A percentile compares a stretch with the other conserved stretches of the same genome.
Evolutionary conservation across 306 rosid species (phyloP).

Genomic region (Rosa chinensis): DNA sequence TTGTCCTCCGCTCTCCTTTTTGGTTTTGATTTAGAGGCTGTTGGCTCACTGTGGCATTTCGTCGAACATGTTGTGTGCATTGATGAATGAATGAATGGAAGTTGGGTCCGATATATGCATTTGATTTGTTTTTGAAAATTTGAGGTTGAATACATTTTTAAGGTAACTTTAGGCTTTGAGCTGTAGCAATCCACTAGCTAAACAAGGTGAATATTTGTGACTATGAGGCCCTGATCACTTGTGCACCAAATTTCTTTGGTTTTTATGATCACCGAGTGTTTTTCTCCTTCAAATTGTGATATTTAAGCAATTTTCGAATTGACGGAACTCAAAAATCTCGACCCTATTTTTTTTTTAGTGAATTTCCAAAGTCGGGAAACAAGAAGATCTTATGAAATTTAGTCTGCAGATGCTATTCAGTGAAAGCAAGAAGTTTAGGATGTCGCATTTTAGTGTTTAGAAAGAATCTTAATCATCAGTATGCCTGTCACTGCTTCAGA

Average conservation of each 20-base stretch:
- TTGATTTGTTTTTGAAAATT: neutral
- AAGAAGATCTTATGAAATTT: neutral
- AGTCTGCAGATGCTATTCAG: neutral
- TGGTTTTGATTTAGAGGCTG: neutral
- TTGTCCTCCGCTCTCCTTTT: neutral
- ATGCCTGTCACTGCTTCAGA: neutral
- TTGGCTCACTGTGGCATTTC: neutral
- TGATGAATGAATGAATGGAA: no score
- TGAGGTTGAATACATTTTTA: neutral
- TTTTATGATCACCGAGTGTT: neutral
- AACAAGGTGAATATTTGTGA: neutral
- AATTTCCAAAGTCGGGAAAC: neutral
- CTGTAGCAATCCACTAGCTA: neutral
- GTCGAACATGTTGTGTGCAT: slow-evolving; percentile 21
- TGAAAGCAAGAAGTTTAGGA: neutral
- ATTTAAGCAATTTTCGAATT: neutral
- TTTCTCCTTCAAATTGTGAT: neutral
- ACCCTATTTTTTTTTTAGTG: neutral
- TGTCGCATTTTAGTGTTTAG: neutral
- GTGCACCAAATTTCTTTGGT: neutral
- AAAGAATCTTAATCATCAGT: neutral
- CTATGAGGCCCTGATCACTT: neutral
- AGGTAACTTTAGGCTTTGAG: neutral
- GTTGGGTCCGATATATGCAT: neutral
- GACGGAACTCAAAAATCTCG: neutral